phyloP scores from a whole-genome alignment of 257 asterid species.

The Scutellaria galericulata region DNA sequence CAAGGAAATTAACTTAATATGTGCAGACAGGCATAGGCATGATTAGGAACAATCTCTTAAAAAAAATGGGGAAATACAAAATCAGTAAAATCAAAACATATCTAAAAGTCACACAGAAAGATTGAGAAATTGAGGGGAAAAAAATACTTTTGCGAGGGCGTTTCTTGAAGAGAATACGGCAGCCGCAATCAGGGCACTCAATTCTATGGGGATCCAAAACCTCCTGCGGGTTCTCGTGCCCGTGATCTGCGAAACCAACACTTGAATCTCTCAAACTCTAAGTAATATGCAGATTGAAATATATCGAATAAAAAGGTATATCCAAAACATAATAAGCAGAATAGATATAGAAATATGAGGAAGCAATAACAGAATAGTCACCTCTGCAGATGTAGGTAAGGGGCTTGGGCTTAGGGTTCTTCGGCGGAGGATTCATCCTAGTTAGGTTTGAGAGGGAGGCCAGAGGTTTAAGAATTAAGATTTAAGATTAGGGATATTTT shows the following conservation, averaged over 20 bases:
- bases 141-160: conserved; percentile 79
- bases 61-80: too few species aligned
- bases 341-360: background rate
- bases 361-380: background rate
- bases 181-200: conserved; percentile 90
- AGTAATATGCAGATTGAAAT: background rate
- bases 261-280: background rate
- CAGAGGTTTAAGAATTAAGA: too few species aligned
- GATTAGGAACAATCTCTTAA: too few species aligned
- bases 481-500: too few species aligned
- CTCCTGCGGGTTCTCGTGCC: conserved; percentile 83
- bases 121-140: background rate
- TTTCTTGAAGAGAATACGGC: conserved; percentile 90
- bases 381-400: conserved; percentile 83
- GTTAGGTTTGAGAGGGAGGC: background rate
- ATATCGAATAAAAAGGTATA: background rate
- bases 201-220: conserved; percentile 53
- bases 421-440: background rate
- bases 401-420: conserved; percentile 83
- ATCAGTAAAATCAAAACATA: too few species aligned
- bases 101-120: too few species aligned
- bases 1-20: too few species aligned
- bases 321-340: background rate
- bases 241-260: conserved; percentile 61
- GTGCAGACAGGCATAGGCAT: too few species aligned